Evolutionary conservation across 495 filamentous ascomycete genomes (phyloP), one percentile per base, ranked within the genome.

Genomic region (Aspergillus incahuasiensis): DNA sequence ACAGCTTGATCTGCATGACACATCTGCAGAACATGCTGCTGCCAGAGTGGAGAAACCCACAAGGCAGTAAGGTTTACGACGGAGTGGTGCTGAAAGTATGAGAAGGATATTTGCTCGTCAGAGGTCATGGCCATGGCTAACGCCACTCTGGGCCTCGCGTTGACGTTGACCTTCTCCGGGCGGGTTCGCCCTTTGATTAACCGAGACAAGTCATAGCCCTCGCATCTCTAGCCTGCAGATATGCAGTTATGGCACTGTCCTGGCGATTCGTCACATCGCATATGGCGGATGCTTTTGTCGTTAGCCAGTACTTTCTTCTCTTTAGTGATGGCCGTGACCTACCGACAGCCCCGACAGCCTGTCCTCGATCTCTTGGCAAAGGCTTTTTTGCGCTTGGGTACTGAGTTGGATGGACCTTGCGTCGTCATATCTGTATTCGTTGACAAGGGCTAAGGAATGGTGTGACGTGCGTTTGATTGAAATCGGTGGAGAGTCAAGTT

Each of bases 181-280:
- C 6, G 12, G 32, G 6, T 35, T 5, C 32, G 32, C 9, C 32
- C 32, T 15, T 28, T 28, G 25, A 11, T 5, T 11, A 35, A 15
- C 9, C 32, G 32, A 16, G 19, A 12, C 7, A 38, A 11, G 19
- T 38, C 48, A 20, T 50, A 49, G 16, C 40, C 19, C 13, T 38
- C 48, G n/a, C 28, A 38, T 11, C 34, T 49, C 30, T 30, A 39
- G 11, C 48, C 28, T 1, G 48, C 19, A 6, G 48, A 38, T 3
- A 3, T 38, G 28, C 48, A 50, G 48, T 50, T 50, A n/a, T 38
- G 30, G 48, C 48, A 50, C 28, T 35, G 30, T 13, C 48, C 28
- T 18, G 48, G 48, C 6, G 35, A 50, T 39, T 50, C 48, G 48
- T 50, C 48, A 16, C 48, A 50, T 5, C 48, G 48, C 7, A 50